phyloP scores from a whole-genome alignment of 2,329 filamentous ascomycete genomes.

The Phoma sp. region DNA sequence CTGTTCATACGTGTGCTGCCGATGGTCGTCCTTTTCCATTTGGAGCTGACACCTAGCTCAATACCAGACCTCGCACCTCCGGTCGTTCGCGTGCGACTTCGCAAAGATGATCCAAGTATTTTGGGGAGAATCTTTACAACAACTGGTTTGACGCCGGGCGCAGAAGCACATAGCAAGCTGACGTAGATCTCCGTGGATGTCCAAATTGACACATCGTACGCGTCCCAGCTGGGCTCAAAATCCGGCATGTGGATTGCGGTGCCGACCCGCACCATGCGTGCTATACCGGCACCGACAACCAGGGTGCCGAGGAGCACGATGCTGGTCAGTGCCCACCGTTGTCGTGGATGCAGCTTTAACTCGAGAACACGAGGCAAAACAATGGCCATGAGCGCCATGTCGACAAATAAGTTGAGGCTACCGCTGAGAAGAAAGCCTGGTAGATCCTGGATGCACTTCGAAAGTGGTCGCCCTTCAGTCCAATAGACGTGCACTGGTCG shows the following conservation, averaged over 20 bases:
- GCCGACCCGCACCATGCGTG: constrained; percentile 27
- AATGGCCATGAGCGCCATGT: constrained; percentile 29
- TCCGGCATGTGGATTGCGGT: constrained; percentile 12
- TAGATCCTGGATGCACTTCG: constrained; percentile 24
- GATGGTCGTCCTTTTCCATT: constrained; percentile 17
- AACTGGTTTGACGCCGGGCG: constrained; percentile 29
- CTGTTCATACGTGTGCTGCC: constrained; percentile 12
- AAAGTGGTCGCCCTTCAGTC: constrained; percentile 23
- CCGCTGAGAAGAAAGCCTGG: constrained; percentile 21
- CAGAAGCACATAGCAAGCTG: constrained; percentile 28
- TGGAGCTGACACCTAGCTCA: constrained; percentile 20
- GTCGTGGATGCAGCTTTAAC: constrained; percentile 24
- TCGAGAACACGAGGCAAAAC: constrained; percentile 27
- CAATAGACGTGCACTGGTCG: constrained; percentile 28
- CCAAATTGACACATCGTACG: constrained; percentile 35
- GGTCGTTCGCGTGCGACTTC: constrained; percentile 13
- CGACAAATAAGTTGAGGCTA: constrained; percentile 22
- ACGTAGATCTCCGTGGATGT: constrained; percentile 31
- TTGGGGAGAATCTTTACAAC: constrained; percentile 26
- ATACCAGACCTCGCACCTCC: background rate
- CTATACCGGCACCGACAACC: constrained; percentile 25
- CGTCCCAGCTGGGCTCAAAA: constrained; percentile 31
- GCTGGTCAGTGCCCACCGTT: constrained; percentile 22
- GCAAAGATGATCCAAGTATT: constrained; percentile 22
- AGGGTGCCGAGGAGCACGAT: constrained; percentile 29